phyloP scores from a whole-genome alignment of 768 basidiomycete species.

The Cyclocybe cylindracea region DNA sequence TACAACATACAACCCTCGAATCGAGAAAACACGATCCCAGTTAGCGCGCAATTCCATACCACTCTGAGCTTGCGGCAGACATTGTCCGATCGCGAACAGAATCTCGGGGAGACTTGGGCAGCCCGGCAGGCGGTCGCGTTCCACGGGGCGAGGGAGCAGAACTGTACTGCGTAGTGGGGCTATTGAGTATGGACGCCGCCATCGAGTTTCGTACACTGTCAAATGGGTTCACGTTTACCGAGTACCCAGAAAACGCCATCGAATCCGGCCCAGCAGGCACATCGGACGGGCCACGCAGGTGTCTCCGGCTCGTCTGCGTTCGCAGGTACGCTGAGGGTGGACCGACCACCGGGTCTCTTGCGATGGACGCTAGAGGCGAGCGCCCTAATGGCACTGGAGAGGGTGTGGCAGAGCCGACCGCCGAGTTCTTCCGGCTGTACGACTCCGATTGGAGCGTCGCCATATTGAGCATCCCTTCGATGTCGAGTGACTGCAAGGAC shows the following conservation, averaged over 20 bases:
- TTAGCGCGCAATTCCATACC: conserved; percentile 28
- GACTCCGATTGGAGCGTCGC: conserved; percentile 38
- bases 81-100: conserved; percentile 8
- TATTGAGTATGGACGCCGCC: conserved; percentile 9
- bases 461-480: conserved; percentile 57
- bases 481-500: conserved; percentile 43
- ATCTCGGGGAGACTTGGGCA: conserved; percentile 24
- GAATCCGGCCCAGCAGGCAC: conserved; percentile 29
- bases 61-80: conserved; percentile 18
- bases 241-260: conserved; percentile 26
- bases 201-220: conserved; percentile 5
- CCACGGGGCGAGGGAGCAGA: conserved; percentile 8
- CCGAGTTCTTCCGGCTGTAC: conserved; percentile 25
- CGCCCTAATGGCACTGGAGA: background rate
- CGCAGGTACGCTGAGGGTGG: conserved; percentile 10
- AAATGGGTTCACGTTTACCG: conserved; percentile 25
- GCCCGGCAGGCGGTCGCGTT: conserved; percentile 4
- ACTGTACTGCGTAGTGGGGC: conserved; percentile 7
- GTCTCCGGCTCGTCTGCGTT: conserved; percentile 19
- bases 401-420: conserved; percentile 12
- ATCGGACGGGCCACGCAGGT: conserved; percentile 29
- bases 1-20: no score
- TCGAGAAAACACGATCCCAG: background rate
- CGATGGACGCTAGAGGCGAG: no score
- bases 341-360: no score